Evolutionary conservation across 2,329 filamentous ascomycete species (phyloP).

Genomic region (Epichloe bromicola): DNA sequence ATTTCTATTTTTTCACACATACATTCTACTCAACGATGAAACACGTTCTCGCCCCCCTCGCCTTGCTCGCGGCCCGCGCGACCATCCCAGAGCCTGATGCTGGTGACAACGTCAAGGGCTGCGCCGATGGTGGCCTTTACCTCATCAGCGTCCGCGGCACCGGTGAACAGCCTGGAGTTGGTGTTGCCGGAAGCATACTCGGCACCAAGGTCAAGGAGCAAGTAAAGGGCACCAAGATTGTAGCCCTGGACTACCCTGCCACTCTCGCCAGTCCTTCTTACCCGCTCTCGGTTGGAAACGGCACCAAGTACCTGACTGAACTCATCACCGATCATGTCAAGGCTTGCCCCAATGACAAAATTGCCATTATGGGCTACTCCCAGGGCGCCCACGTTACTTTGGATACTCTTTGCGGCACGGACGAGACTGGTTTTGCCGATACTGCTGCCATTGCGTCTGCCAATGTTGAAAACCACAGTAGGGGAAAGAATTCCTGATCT

Average conservation of each 20-base stretch:
- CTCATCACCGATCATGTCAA: slow-evolving; percentile 19
- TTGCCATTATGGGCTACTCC: slow-evolving; percentile 29
- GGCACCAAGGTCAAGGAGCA: slow-evolving; percentile 19
- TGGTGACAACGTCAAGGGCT: slow-evolving; percentile 14
- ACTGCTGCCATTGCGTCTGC: slow-evolving; percentile 13
- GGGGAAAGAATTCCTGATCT: not conserved
- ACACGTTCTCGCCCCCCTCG: slow-evolving; percentile 4
- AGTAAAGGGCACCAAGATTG: slow-evolving; percentile 22
- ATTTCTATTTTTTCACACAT: too few relatives aligned
- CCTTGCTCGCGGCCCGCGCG: slow-evolving; percentile 7
- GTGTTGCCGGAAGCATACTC: slow-evolving; percentile 18
- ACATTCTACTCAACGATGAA: slow-evolving; percentile 3
- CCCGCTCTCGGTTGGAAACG: slow-evolving; percentile 20
- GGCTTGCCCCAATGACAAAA: slow-evolving; percentile 25
- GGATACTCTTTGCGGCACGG: slow-evolving; percentile 26
- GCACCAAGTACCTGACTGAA: slow-evolving; percentile 18
- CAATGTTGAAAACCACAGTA: slow-evolving; percentile 22
- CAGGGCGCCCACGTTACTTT: slow-evolving; percentile 28
- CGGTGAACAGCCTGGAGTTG: slow-evolving; percentile 20
- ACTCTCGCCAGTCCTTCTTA: slow-evolving; percentile 20
- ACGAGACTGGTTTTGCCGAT: slow-evolving; percentile 16
- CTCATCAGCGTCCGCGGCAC: slow-evolving; percentile 28
- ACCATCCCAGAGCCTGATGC: slow-evolving; percentile 14
- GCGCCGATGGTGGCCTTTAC: slow-evolving; percentile 25
- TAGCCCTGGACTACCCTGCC: slow-evolving; percentile 26